phyloP scores from a whole-genome alignment of 495 filamentous ascomycete species.

The Trichodelitschia bisporula region DNA sequence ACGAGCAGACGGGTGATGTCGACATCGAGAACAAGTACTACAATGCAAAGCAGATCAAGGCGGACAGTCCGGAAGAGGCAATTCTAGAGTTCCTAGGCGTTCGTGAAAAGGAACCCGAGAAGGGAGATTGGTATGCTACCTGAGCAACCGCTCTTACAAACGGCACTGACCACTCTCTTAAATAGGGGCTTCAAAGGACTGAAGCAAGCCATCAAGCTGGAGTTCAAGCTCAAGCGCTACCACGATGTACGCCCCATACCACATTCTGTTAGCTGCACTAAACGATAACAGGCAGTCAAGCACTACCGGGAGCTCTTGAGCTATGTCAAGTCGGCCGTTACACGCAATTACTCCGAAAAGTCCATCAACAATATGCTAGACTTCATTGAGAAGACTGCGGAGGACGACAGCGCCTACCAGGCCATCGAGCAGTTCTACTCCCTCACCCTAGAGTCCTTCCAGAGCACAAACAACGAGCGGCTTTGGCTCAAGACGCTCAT shows the following conservation, averaged over 20 bases:
- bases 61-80: slow-evolving; percentile 61
- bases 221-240: slow-evolving; percentile 71
- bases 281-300: slow-evolving; percentile 50
- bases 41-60: slow-evolving; percentile 94
- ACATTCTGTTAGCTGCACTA: slow-evolving; percentile 5
- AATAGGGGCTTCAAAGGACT: slow-evolving; percentile 80
- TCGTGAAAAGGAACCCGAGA: slow-evolving; percentile 61
- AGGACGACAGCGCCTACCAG: slow-evolving; percentile 48
- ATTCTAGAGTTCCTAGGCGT: slow-evolving; percentile 79
- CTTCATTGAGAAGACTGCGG: slow-evolving; percentile 83
- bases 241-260: slow-evolving; percentile 34
- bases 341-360: slow-evolving; percentile 95
- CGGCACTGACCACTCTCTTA: neutral
- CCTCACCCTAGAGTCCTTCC: slow-evolving; percentile 74
- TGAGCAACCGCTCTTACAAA: neutral
- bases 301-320: slow-evolving; percentile 90
- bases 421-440: slow-evolving; percentile 96
- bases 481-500: slow-evolving; percentile 98
- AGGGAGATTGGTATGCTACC: slow-evolving; percentile 57
- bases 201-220: slow-evolving; percentile 93
- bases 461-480: slow-evolving; percentile 91
- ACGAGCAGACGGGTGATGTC: slow-evolving; percentile 66
- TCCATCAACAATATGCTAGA: slow-evolving; percentile 99
- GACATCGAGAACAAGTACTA: slow-evolving; percentile 99
- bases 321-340: slow-evolving; percentile 91